Conservation (phyloP, 2,329 filamentous ascomycete genomes). For the Talaromyces funiculosus region DNA sequence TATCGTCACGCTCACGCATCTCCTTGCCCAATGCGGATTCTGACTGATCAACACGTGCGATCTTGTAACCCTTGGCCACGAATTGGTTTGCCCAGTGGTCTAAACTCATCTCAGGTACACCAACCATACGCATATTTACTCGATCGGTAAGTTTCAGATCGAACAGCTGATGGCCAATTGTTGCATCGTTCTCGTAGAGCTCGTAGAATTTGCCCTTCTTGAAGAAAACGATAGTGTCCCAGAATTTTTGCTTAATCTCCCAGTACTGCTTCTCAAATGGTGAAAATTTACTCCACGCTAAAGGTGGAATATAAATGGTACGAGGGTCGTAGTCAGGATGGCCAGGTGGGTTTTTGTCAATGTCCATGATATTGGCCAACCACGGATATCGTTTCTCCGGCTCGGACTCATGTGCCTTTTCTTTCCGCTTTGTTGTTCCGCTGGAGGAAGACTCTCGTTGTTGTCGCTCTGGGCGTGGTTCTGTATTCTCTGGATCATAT, state of each 20-base stretch:
- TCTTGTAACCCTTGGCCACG: conserved; percentile 95
- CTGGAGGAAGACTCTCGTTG: conserved; percentile 28
- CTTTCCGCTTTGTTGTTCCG: conserved; percentile 37
- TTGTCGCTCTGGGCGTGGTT: conserved; percentile 46
- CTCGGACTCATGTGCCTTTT: conserved; percentile 73
- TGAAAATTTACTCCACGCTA: conserved; percentile 76
- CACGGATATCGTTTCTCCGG: conserved; percentile 84
- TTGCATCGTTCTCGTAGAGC: conserved; percentile 95
- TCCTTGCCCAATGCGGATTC: conserved; percentile 94
- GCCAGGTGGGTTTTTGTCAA: conserved; percentile 69
- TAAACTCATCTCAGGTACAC: conserved; percentile 91
- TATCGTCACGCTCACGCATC: conserved; percentile 82
- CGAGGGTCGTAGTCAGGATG: conserved; percentile 88
- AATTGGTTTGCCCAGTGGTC: conserved; percentile 98
- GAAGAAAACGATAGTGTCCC: conserved; percentile 98
- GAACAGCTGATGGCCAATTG: conserved; percentile 91
- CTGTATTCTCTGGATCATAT: conserved; percentile 57
- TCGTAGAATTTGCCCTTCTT: conserved; percentile 99
- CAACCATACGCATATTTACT: conserved; percentile 99
- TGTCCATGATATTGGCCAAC: conserved; percentile 80
- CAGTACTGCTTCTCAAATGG: conserved; percentile 98
- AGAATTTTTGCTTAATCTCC: conserved; percentile 98
- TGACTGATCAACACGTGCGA: conserved; percentile 92
- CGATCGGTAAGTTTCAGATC: conserved; percentile 96
- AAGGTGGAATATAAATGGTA: conserved; percentile 81